Evolutionary conservation across 176 grass and related monocot species (phyloP), one percentile per base, ranked within the genome.

Genomic region (Poa pratensis): DNA sequence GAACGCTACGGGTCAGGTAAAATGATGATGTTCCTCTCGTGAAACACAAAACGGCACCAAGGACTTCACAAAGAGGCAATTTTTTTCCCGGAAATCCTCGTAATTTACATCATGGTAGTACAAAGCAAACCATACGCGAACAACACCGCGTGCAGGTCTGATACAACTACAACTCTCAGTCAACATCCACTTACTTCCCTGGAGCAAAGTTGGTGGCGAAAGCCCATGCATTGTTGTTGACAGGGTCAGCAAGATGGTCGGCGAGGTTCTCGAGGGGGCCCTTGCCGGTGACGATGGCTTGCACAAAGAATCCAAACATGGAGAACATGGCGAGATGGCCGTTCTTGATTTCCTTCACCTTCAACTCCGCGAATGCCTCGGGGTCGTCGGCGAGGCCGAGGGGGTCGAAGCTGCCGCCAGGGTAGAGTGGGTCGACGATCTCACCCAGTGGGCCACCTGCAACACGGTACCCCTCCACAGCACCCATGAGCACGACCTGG

Each of bases 201-300:
- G 95, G 95, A 3, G 88, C 95, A 39, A 97, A 97, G 90, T 97
- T 97, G 75, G 95, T 97, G 88, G 95, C 95, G 17, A 89, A 97
- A 16, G 95, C 65, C 95, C 95, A 94, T 0, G 95, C 95, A 9
- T 97, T 97, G 92, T 97, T 97, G 92, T 93, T 97, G 13, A 97
- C 92, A 1, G 95, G 95, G 55, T 97, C 95, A 1, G 94, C 86
- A 6, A 94, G 86, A 85, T 97, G 95, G 77, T 97, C 95, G 14
- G 92, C 92, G 13, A 94, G 83, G 88, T 97, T 97, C 92, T 94
- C 92, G 18, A 94, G 46, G 0, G 94, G 94, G 2, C 94, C 94
- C 73, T 97, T 97, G 18, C 92, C 94, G 61, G 94, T 97, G 55
- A 97, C 94, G 30, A 97, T 94, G 70, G 94, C 92, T 83, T 94